Conservation (phyloP, 768 basidiomycete species). For the Suillus subalutaceus region DNA sequence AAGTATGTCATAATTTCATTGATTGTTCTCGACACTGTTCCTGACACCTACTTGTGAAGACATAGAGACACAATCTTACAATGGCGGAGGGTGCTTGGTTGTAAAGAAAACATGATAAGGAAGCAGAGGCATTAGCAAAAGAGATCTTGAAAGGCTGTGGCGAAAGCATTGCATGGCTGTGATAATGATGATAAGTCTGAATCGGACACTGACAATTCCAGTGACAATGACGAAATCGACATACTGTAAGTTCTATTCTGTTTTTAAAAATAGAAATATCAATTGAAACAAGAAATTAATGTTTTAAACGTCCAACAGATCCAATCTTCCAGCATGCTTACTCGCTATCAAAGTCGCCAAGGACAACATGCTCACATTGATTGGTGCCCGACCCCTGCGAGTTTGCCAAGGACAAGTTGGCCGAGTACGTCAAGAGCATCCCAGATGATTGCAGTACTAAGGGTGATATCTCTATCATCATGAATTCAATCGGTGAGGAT, state of each 20-base stretch:
- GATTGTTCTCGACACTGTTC: neutral
- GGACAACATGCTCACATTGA: neutral
- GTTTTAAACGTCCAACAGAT: neutral
- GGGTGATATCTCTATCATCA: neutral
- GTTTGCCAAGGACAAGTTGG: neutral
- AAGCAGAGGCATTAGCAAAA: neutral
- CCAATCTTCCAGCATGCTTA: neutral
- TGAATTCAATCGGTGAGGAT: neutral
- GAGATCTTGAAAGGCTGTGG: neutral
- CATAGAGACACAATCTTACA: neutral
- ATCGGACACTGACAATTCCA: neutral
- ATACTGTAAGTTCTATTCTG: slow-evolving; percentile 2
- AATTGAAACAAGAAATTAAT: neutral
- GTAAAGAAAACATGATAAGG: neutral
- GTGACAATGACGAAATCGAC: neutral
- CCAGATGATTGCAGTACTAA: neutral
- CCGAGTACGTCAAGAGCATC: neutral
- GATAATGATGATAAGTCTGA: neutral
- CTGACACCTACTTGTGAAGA: neutral
- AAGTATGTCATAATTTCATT: neutral
- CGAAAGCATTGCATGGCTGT: neutral
- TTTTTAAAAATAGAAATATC: neutral
- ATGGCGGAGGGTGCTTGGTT: neutral
- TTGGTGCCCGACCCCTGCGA: neutral
- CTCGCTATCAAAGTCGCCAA: neutral